Conservation (phyloP, 352 stramenopile genomes). For the Pythium utonaiense region DNA sequence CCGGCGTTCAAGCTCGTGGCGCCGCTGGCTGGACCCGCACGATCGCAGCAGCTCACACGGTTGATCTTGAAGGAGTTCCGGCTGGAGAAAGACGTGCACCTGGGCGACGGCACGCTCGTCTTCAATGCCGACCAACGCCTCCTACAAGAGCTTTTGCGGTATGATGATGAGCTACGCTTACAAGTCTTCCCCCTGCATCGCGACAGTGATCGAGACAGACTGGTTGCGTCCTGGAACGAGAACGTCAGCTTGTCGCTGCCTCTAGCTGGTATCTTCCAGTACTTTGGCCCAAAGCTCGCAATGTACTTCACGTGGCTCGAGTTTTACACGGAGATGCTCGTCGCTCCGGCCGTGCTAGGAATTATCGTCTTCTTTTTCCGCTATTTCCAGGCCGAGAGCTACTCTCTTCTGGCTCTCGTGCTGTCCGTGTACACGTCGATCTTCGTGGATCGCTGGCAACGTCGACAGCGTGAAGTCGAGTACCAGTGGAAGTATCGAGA, state of each 20-base stretch:
- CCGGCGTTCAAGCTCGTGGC: conserved; percentile 45
- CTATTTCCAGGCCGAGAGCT: conserved; percentile 39
- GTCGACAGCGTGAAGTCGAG: conserved; percentile 47
- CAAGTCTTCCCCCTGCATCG: conserved; percentile 57
- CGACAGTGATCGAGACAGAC: conserved; percentile 40
- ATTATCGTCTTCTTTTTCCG: conserved; percentile 45
- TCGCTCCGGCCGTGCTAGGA: conserved; percentile 49
- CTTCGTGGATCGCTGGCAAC: conserved; percentile 56
- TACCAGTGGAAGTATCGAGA: conserved; percentile 56
- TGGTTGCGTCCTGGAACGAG: conserved; percentile 43
- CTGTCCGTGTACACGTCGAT: conserved; percentile 57
- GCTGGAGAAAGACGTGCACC: conserved; percentile 36
- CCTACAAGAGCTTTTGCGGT: conserved; percentile 32
- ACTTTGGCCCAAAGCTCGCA: conserved; percentile 60
- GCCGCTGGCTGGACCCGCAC: conserved; percentile 39
- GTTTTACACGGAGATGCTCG: conserved; percentile 83
- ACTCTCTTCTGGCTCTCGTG: conserved; percentile 41
- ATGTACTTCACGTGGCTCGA: conserved; percentile 82
- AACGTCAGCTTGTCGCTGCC: conserved; percentile 32
- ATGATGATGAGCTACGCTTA: conserved; percentile 19
- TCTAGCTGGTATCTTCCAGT: conserved; percentile 48
- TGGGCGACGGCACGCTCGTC: conserved; percentile 25
- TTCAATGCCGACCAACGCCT: conserved; percentile 42
- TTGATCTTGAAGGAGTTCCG: conserved; percentile 44
- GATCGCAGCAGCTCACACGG: conserved; percentile 55